Evolutionary conservation across 179 eudicot species (phyloP).

Genomic region (Silene coronaria): DNA sequence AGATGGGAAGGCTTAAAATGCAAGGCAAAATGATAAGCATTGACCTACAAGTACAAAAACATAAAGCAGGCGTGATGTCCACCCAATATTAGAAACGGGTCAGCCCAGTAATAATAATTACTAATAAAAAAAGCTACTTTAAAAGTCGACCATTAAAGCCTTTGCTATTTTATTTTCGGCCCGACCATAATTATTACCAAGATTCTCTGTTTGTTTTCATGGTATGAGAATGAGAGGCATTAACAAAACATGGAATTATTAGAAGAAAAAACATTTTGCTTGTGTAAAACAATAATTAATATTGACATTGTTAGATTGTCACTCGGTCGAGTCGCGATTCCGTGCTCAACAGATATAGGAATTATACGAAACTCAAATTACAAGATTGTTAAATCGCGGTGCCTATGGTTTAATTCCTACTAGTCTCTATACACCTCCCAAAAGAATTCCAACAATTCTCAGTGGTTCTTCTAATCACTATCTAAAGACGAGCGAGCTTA

Average conservation of each 20-base stretch:
- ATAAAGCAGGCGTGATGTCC: background rate
- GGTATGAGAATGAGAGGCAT: conserved; percentile 3
- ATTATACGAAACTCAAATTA: background rate
- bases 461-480: background rate
- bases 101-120: background rate
- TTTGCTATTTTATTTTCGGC: conserved; percentile 1
- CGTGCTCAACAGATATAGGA: background rate
- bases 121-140: conserved; percentile 5
- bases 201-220: conserved; percentile 14
- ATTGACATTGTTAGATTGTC: no score
- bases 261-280: no score
- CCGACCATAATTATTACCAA: conserved; percentile 26
- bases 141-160: conserved; percentile 14
- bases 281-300: no score
- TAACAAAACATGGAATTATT: background rate
- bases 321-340: no score
- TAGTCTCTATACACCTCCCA: conserved; percentile 17
- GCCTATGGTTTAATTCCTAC: conserved; percentile 17
- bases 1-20: background rate
- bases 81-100: background rate
- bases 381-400: conserved; percentile 1
- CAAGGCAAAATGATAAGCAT: conserved; percentile 32
- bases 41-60: conserved; percentile 16
- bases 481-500: conserved; percentile 20
- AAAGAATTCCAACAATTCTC: background rate